Percentiles rank a stretch among this genome's conserved stretches.
Evolutionary conservation across 768 basidiomycete species (phyloP).

Genomic region (Termitomyces titanicus): DNA sequence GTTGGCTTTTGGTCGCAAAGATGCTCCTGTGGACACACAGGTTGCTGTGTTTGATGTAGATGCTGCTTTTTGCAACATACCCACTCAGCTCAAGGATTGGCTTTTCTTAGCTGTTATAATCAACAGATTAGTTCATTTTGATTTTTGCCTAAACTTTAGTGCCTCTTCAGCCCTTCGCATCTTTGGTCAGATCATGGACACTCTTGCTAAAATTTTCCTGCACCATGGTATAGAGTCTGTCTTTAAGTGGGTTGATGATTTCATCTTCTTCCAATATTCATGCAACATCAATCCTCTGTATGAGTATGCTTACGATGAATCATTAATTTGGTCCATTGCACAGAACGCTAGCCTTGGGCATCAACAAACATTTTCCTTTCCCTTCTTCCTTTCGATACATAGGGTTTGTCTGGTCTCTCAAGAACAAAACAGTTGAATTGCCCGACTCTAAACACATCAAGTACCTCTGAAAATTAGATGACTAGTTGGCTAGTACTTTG

Average conservation of each 20-base stretch:
- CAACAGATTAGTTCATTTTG: no score
- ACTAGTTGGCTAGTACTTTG: accelerated
- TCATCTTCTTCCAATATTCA: background rate
- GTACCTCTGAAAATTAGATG: background rate
- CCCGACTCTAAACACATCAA: background rate
- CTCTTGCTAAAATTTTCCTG: background rate
- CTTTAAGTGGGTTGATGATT: background rate
- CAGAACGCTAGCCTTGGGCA: background rate
- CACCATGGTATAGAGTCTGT: background rate
- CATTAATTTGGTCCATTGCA: background rate
- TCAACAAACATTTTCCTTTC: background rate
- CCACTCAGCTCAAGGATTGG: no score
- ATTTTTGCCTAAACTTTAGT: background rate
- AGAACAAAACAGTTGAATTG: background rate
- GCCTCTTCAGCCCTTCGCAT: background rate
- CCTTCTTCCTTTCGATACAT: background rate
- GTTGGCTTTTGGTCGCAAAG: no score
- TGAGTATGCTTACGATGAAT: background rate
- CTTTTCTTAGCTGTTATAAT: no score
- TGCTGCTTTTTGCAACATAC: no score
- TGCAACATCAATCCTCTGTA: background rate
- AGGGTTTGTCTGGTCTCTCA: background rate
- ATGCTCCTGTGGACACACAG: no score
- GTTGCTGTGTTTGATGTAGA: no score
- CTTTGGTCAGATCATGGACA: background rate